Conservation (phyloP, 305 asterid genomes). For the Andrographis paniculata region DNA sequence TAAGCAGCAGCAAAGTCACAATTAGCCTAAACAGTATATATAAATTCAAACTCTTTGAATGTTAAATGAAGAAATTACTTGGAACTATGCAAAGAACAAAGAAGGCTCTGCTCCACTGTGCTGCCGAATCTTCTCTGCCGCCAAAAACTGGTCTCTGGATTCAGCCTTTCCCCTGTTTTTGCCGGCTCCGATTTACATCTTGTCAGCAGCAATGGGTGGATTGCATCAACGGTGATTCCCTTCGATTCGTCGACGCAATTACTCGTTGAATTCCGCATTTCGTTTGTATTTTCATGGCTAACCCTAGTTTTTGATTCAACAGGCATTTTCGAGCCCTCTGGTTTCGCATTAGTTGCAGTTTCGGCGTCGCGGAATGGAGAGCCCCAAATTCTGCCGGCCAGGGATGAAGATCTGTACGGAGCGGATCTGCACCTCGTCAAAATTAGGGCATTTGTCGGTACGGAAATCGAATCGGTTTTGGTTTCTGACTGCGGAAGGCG, state of each 20-base stretch:
- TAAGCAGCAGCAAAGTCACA: no score
- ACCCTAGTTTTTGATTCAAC: constrained; percentile 18
- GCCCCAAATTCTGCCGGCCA: constrained; percentile 46
- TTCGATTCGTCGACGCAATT: constrained; percentile 10
- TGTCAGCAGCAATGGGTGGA: constrained; percentile 49
- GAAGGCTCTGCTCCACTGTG: no score
- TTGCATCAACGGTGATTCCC: constrained; percentile 15
- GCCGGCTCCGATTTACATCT: constrained; percentile 66
- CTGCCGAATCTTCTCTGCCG: constrained; percentile 27
- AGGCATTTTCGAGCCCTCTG: constrained; percentile 8
- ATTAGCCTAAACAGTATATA: no score
- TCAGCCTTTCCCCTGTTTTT: constrained; percentile 37
- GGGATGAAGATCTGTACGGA: constrained; percentile 49
- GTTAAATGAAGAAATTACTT: no score
- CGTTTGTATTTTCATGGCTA: no score
- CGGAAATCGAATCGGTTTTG: constrained; percentile 7
- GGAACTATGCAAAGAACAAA: no score
- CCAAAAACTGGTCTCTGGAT: constrained; percentile 28
- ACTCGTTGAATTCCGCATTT: constrained; percentile 1
- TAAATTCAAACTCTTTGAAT: no score
- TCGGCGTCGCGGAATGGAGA: constrained; percentile 28
- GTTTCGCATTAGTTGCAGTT: constrained; percentile 5
- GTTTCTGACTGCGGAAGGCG: neutral
- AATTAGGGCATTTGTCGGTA: constrained; percentile 34
- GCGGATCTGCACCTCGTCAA: constrained; percentile 58